Conservation (phyloP, 768 basidiomycete species). For the Pulveroboletus sp. region DNA sequence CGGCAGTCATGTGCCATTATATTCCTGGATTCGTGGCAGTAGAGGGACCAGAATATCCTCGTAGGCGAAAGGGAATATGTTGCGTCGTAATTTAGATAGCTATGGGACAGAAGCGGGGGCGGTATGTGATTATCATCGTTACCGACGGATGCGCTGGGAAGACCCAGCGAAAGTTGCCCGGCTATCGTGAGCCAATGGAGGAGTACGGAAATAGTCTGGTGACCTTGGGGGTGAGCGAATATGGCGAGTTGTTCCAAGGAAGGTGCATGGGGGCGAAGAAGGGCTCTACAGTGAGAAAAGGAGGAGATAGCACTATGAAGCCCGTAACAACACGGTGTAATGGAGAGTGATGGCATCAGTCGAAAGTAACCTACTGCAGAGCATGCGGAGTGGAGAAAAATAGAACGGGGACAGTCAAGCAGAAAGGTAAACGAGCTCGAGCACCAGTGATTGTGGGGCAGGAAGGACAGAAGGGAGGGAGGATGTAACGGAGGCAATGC, state of each 20-base stretch:
- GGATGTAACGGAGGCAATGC: slow-evolving; percentile 1
- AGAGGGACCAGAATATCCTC: background rate
- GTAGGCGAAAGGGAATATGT: background rate
- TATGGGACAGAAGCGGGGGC: background rate
- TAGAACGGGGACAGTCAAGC: background rate
- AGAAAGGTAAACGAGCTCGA: background rate
- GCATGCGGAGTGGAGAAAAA: too few species aligned
- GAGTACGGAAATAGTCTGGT: slow-evolving; percentile 6
- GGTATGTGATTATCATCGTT: background rate
- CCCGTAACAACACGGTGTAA: background rate
- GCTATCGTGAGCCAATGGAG: slow-evolving; percentile 10
- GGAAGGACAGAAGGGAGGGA: background rate
- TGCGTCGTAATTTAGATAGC: background rate
- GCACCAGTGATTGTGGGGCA: slow-evolving; percentile 10
- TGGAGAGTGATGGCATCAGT: background rate
- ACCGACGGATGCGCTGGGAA: background rate
- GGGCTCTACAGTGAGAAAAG: slow-evolving; percentile 13
- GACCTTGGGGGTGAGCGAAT: slow-evolving; percentile 16
- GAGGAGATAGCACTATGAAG: slow-evolving; percentile 4
- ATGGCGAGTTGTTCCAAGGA: slow-evolving; percentile 7
- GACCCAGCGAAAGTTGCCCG: background rate
- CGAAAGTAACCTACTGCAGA: too few species aligned
- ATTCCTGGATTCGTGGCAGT: background rate
- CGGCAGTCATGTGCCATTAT: slow-evolving; percentile 6
- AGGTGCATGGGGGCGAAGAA: slow-evolving; percentile 6